phyloP scores from a whole-genome alignment of 208 protist genomes.

The Wallacemonas sp. region DNA sequence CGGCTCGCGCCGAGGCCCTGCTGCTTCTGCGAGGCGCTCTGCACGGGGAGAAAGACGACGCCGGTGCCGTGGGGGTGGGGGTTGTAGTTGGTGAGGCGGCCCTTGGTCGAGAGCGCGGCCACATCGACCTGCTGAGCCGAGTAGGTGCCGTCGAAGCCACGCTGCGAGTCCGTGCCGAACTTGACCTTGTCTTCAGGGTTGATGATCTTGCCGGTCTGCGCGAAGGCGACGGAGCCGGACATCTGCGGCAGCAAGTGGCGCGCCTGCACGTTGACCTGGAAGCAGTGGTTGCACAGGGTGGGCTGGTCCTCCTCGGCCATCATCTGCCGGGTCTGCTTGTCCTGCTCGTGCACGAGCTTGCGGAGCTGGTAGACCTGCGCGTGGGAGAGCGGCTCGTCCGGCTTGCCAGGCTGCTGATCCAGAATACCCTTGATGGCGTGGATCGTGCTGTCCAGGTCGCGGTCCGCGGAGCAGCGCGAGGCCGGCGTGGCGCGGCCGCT shows the following conservation, averaged over 20 bases:
- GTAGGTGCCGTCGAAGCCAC: slow-evolving; percentile 48
- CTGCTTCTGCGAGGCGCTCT: slow-evolving; percentile 18
- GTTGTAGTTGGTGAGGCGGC: slow-evolving; percentile 52
- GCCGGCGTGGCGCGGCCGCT: slow-evolving; percentile 25
- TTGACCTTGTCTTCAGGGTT: slow-evolving; percentile 58
- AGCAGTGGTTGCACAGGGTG: slow-evolving; percentile 73
- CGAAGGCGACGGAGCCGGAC: slow-evolving; percentile 49
- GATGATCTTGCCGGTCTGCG: slow-evolving; percentile 54
- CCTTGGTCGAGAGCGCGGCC: slow-evolving; percentile 30
- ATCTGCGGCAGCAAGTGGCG: slow-evolving; percentile 46
- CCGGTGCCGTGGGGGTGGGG: slow-evolving; percentile 77
- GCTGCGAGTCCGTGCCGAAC: slow-evolving; percentile 37
- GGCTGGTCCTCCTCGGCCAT: slow-evolving; percentile 57
- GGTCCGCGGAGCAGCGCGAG: slow-evolving; percentile 32
- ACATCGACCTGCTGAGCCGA: slow-evolving; percentile 26
- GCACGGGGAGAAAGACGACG: slow-evolving; percentile 66
- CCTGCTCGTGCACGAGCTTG: slow-evolving; percentile 66
- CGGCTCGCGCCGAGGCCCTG: not conserved
- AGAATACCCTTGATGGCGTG: slow-evolving; percentile 61
- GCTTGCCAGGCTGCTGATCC: slow-evolving; percentile 23
- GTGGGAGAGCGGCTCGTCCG: slow-evolving; percentile 37
- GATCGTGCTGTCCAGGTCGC: slow-evolving; percentile 41
- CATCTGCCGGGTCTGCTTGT: slow-evolving; percentile 63
- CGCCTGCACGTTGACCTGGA: slow-evolving; percentile 70
- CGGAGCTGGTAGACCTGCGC: slow-evolving; percentile 60